Percentiles rank a stretch among this genome's conserved stretches.
phyloP scores from a whole-genome alignment of 495 filamentous ascomycete species.

The Aspergillus indologenus region DNA sequence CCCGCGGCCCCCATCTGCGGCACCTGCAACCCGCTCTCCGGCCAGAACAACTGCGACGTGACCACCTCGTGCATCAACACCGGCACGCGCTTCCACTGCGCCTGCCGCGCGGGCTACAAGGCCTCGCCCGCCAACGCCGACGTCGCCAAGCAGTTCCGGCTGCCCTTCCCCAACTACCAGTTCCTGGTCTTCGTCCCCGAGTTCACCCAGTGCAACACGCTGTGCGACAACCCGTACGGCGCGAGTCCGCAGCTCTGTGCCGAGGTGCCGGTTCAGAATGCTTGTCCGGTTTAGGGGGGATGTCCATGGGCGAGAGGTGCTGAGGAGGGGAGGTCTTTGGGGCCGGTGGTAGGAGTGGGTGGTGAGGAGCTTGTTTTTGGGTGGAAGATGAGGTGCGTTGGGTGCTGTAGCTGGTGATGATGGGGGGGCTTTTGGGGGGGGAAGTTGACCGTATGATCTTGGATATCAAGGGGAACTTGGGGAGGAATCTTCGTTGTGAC shows the following conservation, averaged over 20 bases:
- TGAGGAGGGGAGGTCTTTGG: not conserved
- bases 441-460: too few species aligned
- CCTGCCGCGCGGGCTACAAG: slow-evolving; percentile 67
- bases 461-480: too few species aligned
- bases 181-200: slow-evolving; percentile 44
- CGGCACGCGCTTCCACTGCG: slow-evolving; percentile 71
- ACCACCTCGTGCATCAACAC: slow-evolving; percentile 55
- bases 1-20: slow-evolving; percentile 27
- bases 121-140: slow-evolving; percentile 39
- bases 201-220: slow-evolving; percentile 36
- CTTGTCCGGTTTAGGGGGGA: slow-evolving; percentile 33
- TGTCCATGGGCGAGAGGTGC: too few species aligned
- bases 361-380: too few species aligned
- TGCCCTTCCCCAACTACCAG: slow-evolving; percentile 39
- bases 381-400: too few species aligned
- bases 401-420: too few species aligned
- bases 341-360: too few species aligned
- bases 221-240: slow-evolving; percentile 37
- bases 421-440: too few species aligned
- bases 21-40: slow-evolving; percentile 44
- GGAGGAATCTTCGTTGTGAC: too few species aligned
- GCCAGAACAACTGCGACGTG: slow-evolving; percentile 41
- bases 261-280: slow-evolving; percentile 32
- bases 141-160: slow-evolving; percentile 37
- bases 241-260: slow-evolving; percentile 32